Conservation (phyloP, 768 basidiomycete genomes). For the Hygrocybe punicea region DNA sequence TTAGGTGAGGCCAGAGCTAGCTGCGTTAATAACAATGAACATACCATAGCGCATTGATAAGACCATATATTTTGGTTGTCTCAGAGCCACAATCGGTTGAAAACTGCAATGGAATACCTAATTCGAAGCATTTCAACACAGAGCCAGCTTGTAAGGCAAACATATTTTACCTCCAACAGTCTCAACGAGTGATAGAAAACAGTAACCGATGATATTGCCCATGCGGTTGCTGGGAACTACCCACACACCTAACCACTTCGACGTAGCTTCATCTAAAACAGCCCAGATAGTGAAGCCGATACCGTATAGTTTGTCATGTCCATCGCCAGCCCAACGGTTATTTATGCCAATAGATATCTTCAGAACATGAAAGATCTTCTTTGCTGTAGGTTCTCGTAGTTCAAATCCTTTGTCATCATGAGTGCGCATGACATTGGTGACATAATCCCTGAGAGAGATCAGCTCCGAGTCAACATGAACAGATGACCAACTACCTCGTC, state of each 20-base stretch:
- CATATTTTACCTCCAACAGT: constrained; percentile 19
- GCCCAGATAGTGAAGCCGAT: constrained; percentile 34
- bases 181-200: constrained; percentile 24
- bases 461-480: constrained; percentile 9
- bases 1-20: background rate
- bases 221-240: constrained; percentile 32
- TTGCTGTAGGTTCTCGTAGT: constrained; percentile 21
- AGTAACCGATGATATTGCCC: constrained; percentile 23
- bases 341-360: constrained; percentile 24
- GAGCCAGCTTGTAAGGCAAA: background rate
- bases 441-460: constrained; percentile 5
- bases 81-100: constrained; percentile 35
- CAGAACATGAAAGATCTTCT: constrained; percentile 19
- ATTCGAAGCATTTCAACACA: too few relatives aligned
- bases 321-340: constrained; percentile 34
- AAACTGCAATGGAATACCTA: constrained; percentile 33
- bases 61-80: constrained; percentile 24
- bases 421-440: constrained; percentile 18
- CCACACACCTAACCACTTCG: constrained; percentile 29
- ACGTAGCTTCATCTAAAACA: constrained; percentile 22
- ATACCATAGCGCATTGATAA: constrained; percentile 27
- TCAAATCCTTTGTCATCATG: constrained; percentile 25
- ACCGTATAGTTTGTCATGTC: constrained; percentile 32
- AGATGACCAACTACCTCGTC: constrained; percentile 6
- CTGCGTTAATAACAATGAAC: background rate